phyloP scores from a whole-genome alignment of 169 alveolate genomes.

The Plasmodium coatneyi region DNA sequence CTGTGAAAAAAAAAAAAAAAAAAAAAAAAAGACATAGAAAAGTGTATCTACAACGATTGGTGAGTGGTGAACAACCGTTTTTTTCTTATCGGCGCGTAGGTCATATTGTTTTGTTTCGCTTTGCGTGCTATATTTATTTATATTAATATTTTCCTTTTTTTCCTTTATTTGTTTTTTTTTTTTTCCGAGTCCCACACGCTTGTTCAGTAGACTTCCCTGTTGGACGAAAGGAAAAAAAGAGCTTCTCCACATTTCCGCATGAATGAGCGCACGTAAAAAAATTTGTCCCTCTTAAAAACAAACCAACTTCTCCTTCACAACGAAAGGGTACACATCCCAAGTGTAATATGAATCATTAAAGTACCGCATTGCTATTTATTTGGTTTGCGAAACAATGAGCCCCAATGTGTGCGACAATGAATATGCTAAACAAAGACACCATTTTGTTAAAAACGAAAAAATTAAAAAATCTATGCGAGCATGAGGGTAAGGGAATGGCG shows the following conservation, averaged over 20 bases:
- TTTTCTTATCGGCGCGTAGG: neutral
- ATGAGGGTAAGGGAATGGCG: constrained; percentile 25
- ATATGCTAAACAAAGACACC: constrained; percentile 47
- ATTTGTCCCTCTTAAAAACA: neutral
- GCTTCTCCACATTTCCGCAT: neutral
- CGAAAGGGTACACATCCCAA: neutral
- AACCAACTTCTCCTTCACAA: neutral
- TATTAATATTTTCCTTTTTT: too few relatives aligned
- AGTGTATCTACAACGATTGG: constrained; percentile 33
- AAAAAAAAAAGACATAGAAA: neutral
- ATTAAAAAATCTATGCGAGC: constrained; percentile 45
- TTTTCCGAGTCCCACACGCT: neutral
- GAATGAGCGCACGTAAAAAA: neutral
- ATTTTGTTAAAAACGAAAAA: constrained; percentile 71
- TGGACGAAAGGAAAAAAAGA: neutral
- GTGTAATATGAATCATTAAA: neutral
- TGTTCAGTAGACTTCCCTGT: neutral
- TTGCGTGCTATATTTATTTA: neutral
- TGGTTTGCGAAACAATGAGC: constrained; percentile 14
- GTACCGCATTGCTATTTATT: neutral
- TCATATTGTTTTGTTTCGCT: neutral
- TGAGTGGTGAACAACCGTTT: neutral
- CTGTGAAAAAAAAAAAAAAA: constrained; percentile 26
- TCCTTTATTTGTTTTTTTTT: too few relatives aligned
- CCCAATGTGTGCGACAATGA: constrained; percentile 33